Percentiles rank a stretch among this genome's conserved stretches.
Conservation (phyloP, 768 basidiomycete genomes). For the Infundibulicybe gibba region DNA sequence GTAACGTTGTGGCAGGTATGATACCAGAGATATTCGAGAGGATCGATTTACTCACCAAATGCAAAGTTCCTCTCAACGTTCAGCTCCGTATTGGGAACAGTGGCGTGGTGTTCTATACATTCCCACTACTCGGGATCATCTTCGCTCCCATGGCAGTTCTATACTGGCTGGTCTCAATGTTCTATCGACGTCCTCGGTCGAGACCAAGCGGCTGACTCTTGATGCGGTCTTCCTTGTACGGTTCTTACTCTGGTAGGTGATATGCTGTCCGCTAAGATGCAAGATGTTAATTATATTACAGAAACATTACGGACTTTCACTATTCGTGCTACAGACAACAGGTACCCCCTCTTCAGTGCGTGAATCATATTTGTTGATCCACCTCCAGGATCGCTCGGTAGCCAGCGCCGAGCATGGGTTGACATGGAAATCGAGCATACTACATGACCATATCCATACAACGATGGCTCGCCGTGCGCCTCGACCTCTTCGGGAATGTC, state of each 20-base stretch:
- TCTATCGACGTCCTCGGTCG: constrained; percentile 62
- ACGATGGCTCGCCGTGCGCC: constrained; percentile 57
- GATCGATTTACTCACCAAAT: neutral
- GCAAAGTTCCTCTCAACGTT: constrained; percentile 37
- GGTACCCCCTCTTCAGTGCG: constrained; percentile 20
- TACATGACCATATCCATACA: constrained; percentile 63
- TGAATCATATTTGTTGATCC: neutral
- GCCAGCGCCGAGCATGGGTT: constrained; percentile 47
- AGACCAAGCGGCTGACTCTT: constrained; percentile 66
- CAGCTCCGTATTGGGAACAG: constrained; percentile 46
- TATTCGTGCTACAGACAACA: constrained; percentile 58
- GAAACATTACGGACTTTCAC: constrained; percentile 62
- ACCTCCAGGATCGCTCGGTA: constrained; percentile 41
- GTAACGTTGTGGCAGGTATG: constrained; percentile 43
- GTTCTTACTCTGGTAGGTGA: constrained; percentile 49
- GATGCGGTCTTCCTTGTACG: constrained; percentile 56
- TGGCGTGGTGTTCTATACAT: constrained; percentile 63
- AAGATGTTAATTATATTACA: constrained; percentile 13
- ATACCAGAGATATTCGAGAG: neutral
- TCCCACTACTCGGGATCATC: constrained; percentile 64
- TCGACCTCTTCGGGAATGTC: constrained; percentile 63
- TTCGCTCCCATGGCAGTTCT: constrained; percentile 50
- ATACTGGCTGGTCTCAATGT: constrained; percentile 50
- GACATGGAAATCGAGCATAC: constrained; percentile 59
- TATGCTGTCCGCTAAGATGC: neutral